Evolutionary conservation across 2,329 filamentous ascomycete genomes (phyloP).

Genomic region (Arthroderma uncinatum): DNA sequence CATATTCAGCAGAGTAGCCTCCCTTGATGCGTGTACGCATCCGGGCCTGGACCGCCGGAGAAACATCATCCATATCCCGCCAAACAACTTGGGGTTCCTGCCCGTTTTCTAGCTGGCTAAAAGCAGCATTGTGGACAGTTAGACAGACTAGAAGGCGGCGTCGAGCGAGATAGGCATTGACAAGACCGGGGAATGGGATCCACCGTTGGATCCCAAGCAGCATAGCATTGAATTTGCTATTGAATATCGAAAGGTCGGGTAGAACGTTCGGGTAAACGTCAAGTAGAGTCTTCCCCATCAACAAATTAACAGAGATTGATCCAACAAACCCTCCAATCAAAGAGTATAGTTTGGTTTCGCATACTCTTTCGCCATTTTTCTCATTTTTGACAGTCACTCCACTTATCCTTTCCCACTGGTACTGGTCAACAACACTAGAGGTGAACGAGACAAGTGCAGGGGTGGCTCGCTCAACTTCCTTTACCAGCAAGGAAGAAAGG

Average conservation of each 20-base stretch:
- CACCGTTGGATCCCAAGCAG: slow-evolving; percentile 46
- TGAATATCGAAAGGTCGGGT: slow-evolving; percentile 46
- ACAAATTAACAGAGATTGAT: slow-evolving; percentile 34
- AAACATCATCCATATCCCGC: slow-evolving; percentile 40
- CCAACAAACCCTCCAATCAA: slow-evolving; percentile 49
- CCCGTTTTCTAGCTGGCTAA: slow-evolving; percentile 34
- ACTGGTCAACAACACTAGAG: slow-evolving; percentile 49
- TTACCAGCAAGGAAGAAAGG: slow-evolving; percentile 29
- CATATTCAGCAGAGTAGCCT: slow-evolving; percentile 28
- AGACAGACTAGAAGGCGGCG: slow-evolving; percentile 33
- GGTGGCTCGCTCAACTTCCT: slow-evolving; percentile 35
- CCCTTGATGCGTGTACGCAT: slow-evolving; percentile 31
- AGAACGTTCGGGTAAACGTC: slow-evolving; percentile 44
- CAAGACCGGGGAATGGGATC: slow-evolving; percentile 42
- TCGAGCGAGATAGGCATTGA: slow-evolving; percentile 39
- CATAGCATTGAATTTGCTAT: slow-evolving; percentile 44
- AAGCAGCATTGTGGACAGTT: slow-evolving; percentile 33
- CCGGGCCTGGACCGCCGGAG: slow-evolving; percentile 35
- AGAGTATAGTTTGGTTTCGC: slow-evolving; percentile 42
- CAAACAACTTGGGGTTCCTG: slow-evolving; percentile 35
- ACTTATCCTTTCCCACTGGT: slow-evolving; percentile 49
- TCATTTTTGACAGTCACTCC: slow-evolving; percentile 34
- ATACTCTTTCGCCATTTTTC: slow-evolving; percentile 32
- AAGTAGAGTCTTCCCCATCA: slow-evolving; percentile 44
- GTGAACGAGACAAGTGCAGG: slow-evolving; percentile 50